Conservation (phyloP, 805 yeast species). For the Saitoella complicata region DNA sequence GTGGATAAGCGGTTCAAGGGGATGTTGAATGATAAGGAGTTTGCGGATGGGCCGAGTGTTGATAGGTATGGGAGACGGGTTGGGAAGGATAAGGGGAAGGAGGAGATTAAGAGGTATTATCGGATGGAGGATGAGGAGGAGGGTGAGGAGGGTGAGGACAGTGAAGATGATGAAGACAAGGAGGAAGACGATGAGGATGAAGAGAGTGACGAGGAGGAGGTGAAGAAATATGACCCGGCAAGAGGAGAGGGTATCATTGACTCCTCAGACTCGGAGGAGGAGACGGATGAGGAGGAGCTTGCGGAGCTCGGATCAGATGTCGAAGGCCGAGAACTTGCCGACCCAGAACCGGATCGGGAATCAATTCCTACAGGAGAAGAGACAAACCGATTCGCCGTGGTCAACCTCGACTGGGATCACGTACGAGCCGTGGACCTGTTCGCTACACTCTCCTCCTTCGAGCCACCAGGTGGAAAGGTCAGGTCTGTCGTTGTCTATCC, state of each 20-base stretch:
- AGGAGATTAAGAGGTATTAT: constrained; percentile 51
- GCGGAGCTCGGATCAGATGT: constrained; percentile 4
- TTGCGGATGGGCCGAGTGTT: constrained; percentile 39
- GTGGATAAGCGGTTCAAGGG: constrained; percentile 76
- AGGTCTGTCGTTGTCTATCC: constrained; percentile 60
- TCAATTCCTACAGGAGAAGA: constrained; percentile 83
- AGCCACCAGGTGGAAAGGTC: constrained; percentile 59
- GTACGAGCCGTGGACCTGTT: constrained; percentile 70
- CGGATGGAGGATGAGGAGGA: constrained; percentile 30
- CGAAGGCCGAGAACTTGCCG: constrained; percentile 11
- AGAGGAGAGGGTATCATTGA: constrained; percentile 22
- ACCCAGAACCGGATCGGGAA: constrained; percentile 32
- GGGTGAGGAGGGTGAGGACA: constrained; percentile 12
- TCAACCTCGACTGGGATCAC: constrained; percentile 95
- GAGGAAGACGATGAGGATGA: constrained; percentile 2
- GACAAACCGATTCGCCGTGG: constrained; percentile 67
- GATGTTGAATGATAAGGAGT: constrained; percentile 45
- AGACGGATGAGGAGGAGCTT: constrained; percentile 15
- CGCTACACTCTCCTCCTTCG: constrained; percentile 78
- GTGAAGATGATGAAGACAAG: constrained; percentile 7
- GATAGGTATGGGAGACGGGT: constrained; percentile 80
- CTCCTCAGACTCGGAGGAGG: constrained; percentile 18
- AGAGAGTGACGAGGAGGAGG: constrained; percentile 4
- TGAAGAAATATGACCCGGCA: constrained; percentile 20
- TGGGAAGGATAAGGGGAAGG: constrained; percentile 26